phyloP scores from a whole-genome alignment of 176 grass and related monocot genomes.

The Alloteropsis semialata region DNA sequence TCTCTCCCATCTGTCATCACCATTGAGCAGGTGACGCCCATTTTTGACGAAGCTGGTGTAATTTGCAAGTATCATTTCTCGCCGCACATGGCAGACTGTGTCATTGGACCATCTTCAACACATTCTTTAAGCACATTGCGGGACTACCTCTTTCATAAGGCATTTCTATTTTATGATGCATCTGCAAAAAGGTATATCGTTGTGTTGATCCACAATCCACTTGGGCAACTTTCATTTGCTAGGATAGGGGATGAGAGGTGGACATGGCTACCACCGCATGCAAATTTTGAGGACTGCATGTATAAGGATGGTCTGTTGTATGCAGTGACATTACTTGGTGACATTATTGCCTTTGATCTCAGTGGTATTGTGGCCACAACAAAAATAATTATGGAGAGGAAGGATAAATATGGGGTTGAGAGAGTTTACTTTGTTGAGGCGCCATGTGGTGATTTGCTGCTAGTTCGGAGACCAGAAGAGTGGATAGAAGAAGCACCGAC shows the following conservation, averaged over 20 bases:
- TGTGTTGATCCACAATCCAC: constrained; percentile 4
- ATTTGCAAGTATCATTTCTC: background rate
- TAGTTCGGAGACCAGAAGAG: background rate
- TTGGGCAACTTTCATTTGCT: background rate
- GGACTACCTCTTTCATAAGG: background rate
- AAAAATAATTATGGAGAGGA: background rate
- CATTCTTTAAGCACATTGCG: background rate
- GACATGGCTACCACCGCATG: background rate
- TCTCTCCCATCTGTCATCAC: background rate
- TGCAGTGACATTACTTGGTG: background rate
- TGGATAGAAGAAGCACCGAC: background rate
- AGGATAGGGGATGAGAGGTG: background rate
- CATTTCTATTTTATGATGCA: background rate
- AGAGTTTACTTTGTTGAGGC: background rate
- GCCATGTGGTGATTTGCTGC: background rate
- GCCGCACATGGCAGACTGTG: too few species aligned
- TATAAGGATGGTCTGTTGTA: background rate
- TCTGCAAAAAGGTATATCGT: background rate
- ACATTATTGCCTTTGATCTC: background rate
- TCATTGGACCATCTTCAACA: background rate
- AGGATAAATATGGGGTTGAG: background rate
- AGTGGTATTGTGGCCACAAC: background rate
- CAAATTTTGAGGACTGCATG: background rate
- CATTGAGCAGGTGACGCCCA: background rate
- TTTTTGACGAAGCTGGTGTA: background rate